Percentiles rank a stretch among this genome's conserved stretches.
These are phyloP conservation scores for Clonostachys byssicola DNA, from an alignment of 2,329 filamentous ascomycete genomes.

Conservation along the genomic window DNA sequence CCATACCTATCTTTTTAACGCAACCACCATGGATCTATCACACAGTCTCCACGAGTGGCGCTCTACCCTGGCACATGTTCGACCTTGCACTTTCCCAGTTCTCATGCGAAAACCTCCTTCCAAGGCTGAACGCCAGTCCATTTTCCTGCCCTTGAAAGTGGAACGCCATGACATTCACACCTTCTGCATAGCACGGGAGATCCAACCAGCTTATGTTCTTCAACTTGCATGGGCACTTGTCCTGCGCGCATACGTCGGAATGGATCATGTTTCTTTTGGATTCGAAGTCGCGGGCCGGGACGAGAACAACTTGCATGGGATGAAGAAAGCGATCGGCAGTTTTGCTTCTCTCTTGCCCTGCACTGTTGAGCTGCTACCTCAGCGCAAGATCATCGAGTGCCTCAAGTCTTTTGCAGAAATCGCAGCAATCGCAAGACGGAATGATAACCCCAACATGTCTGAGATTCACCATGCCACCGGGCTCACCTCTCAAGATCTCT, in stretches of 20 bases:
- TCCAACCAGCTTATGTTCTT: constrained; percentile 45
- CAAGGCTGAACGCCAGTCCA: constrained; percentile 20
- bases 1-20: constrained; percentile 16
- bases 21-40: constrained; percentile 15
- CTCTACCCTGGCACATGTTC: constrained; percentile 26
- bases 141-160: constrained; percentile 33
- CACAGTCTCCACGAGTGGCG: constrained; percentile 41
- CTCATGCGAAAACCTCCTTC: constrained; percentile 19
- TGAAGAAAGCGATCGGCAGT: constrained; percentile 37
- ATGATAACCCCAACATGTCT: constrained; percentile 39
- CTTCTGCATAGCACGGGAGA: constrained; percentile 30
- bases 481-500: constrained; percentile 34
- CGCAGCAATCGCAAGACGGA: constrained; percentile 11
- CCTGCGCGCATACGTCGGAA: constrained; percentile 48
- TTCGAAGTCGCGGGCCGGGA: constrained; percentile 40
- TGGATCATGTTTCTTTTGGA: constrained; percentile 50
- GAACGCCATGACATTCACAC: constrained; percentile 31
- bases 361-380: constrained; percentile 19
- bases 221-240: constrained; percentile 58
- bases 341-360: constrained; percentile 36
- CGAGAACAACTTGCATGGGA: constrained; percentile 31
- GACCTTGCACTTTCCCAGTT: constrained; percentile 40
- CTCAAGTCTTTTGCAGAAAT: constrained; percentile 24
- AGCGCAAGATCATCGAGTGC: constrained; percentile 21
- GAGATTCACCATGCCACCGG: constrained; percentile 42